A percentile compares a stretch with the other conserved stretches of the same genome.
phyloP scores from a whole-genome alignment of 225 moss, liverwort and hornwort genomes.

The Polytrichum formosum region DNA sequence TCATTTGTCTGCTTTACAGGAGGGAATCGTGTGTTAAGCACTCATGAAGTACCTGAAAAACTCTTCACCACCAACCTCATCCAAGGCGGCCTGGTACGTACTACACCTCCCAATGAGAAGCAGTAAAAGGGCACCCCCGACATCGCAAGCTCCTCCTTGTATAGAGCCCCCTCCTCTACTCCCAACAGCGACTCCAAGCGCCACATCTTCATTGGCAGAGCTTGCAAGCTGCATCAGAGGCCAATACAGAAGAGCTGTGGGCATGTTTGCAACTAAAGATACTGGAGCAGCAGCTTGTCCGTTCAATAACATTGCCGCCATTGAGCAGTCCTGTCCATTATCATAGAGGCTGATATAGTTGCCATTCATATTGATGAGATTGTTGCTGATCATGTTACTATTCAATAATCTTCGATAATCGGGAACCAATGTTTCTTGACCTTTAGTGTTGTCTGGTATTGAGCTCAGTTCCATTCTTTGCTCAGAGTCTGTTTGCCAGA shows the following conservation, averaged over 20 bases:
- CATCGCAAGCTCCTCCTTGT: conserved; percentile 90
- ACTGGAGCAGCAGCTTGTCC: conserved; percentile 94
- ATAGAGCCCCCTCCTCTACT: conserved; percentile 94
- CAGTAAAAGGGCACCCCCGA: conserved; percentile 83
- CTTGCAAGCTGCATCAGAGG: conserved; percentile 95
- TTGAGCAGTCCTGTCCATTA: conserved; percentile 54
- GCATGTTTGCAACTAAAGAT: conserved; percentile 92
- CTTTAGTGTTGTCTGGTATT: conserved; percentile 37
- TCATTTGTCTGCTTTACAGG: too few relatives aligned
- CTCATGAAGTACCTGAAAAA: conserved; percentile 76
- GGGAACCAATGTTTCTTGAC: conserved; percentile 33
- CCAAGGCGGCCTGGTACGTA: conserved; percentile 86
- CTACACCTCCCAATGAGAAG: conserved; percentile 96
- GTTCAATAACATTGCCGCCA: conserved; percentile 87
- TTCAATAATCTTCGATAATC: conserved; percentile 44
- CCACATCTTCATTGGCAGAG: conserved; percentile 88
- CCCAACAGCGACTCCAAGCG: conserved; percentile 90
- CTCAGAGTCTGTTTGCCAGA: conserved; percentile 26
- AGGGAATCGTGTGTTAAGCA: too few relatives aligned
- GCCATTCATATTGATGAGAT: conserved; percentile 55
- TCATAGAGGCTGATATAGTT: conserved; percentile 32
- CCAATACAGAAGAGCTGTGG: conserved; percentile 96
- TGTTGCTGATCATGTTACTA: conserved; percentile 52
- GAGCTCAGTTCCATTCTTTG: conserved; percentile 40
- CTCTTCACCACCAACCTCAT: conserved; percentile 98